Percentiles rank a stretch among this genome's conserved stretches.
Evolutionary conservation across 1,284 basidiomycete species (phyloP).

Genomic region (Neonothopanus nambi): DNA sequence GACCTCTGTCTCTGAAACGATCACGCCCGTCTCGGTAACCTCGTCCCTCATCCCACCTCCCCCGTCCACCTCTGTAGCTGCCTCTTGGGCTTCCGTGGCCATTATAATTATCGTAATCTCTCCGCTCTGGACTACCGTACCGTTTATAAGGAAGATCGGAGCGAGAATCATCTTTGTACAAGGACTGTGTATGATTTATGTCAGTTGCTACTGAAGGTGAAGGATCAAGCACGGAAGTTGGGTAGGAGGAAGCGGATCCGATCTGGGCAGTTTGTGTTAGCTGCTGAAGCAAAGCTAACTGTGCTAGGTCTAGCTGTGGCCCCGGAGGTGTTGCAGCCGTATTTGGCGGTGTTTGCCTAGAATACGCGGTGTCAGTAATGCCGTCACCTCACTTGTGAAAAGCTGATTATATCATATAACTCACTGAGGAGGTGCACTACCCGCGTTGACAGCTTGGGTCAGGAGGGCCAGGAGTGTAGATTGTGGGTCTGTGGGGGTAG

Average conservation of each 20-base stretch:
- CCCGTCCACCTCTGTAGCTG: conserved; percentile 25
- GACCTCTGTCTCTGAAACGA: conserved; percentile 45
- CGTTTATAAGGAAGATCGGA: conserved; percentile 41
- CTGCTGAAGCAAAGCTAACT: conserved; percentile 72
- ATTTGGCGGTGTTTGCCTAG: conserved; percentile 61
- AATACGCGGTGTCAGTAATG: conserved; percentile 13
- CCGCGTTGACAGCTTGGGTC: conserved; percentile 53
- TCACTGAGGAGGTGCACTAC: conserved; percentile 16
- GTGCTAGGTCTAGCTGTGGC: conserved; percentile 46
- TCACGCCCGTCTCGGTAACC: conserved; percentile 40
- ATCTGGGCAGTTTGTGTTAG: conserved; percentile 61
- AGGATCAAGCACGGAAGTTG: conserved; percentile 26
- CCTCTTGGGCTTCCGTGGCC: conserved; percentile 27
- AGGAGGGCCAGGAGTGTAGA: conserved; percentile 67
- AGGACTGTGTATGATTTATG: conserved; percentile 20
- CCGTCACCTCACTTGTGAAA: too few relatives aligned
- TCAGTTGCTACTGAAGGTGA: conserved; percentile 13
- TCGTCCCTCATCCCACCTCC: conserved; percentile 32
- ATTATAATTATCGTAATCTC: conserved; percentile 35
- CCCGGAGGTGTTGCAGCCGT: conserved; percentile 25
- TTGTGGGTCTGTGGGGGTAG: conserved; percentile 42
- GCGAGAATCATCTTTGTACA: conserved; percentile 46
- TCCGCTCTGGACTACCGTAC: conserved; percentile 50
- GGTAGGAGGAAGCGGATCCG: conserved; percentile 29
- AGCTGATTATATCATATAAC: neutral